Conservation (phyloP, 257 asterid species). For the Parsonsia alboflavescens region DNA sequence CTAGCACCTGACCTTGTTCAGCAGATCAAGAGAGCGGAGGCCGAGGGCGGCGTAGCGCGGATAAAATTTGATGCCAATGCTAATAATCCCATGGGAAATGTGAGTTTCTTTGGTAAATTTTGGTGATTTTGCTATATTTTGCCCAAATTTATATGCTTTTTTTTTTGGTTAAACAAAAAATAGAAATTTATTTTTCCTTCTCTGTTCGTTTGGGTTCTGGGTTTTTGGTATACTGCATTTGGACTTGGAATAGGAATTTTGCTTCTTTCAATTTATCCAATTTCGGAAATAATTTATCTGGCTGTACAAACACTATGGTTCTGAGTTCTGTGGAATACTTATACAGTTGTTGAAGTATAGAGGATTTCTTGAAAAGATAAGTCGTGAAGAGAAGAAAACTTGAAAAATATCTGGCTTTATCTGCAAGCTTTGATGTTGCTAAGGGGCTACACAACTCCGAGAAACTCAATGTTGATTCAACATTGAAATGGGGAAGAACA, state of each 20-base stretch:
- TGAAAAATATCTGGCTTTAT: not conserved
- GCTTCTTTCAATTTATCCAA: not conserved
- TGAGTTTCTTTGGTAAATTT: constrained; percentile 41
- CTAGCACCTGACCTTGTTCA: constrained; percentile 89
- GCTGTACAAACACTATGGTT: not conserved
- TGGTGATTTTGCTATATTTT: not conserved
- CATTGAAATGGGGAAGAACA: not conserved
- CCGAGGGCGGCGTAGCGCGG: constrained; percentile 59
- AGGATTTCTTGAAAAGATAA: not conserved
- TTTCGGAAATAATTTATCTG: not conserved
- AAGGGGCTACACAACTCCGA: no score
- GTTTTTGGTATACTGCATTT: constrained; percentile 9
- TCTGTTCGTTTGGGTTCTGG: constrained; percentile 12
- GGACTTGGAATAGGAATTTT: not conserved
- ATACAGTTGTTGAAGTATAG: not conserved
- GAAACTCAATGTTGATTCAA: not conserved
- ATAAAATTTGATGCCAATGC: constrained; percentile 86
- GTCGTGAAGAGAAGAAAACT: not conserved
- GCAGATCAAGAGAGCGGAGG: constrained; percentile 97
- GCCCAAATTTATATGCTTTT: not conserved
- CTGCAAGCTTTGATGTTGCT: not conserved
- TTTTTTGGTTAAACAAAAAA: not conserved
- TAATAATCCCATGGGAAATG: constrained; percentile 64
- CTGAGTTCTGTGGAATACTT: not conserved
- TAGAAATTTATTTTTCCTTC: not conserved